Evolutionary conservation across 257 asterid species (phyloP).

Genomic region (Capsicum pubescens): DNA sequence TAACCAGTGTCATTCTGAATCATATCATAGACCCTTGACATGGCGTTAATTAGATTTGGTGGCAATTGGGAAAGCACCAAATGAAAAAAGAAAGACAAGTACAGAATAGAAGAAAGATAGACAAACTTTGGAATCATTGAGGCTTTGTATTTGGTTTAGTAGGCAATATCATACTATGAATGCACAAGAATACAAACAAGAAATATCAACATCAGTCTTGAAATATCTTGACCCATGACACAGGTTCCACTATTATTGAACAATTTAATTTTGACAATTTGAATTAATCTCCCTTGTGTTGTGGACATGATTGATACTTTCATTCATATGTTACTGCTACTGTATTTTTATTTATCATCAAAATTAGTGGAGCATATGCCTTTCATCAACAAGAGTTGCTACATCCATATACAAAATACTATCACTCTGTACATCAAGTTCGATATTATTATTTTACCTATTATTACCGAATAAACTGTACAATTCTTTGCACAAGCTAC

Average conservation of each 20-base stretch:
- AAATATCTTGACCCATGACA: too few species aligned
- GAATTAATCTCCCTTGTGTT: not conserved
- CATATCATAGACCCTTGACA: slow-evolving; percentile 47
- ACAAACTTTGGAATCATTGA: not conserved
- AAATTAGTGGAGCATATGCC: not conserved
- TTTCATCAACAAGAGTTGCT: not conserved
- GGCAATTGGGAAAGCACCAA: slow-evolving; percentile 50
- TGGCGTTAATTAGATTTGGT: slow-evolving; percentile 46
- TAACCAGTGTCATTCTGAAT: slow-evolving; percentile 35
- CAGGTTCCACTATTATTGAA: too few species aligned
- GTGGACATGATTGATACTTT: not conserved
- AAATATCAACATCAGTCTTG: not conserved
- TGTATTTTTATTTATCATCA: too few species aligned
- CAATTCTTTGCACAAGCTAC: not conserved
- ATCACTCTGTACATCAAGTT: too few species aligned
- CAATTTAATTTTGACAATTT: too few species aligned
- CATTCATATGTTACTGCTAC: not conserved
- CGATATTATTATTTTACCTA: too few species aligned
- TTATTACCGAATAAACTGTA: too few species aligned
- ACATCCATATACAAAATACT: too few species aligned
- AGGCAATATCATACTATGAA: not conserved
- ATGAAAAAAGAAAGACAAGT: slow-evolving; percentile 29
- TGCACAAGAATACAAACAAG: not conserved
- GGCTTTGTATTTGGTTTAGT: not conserved
- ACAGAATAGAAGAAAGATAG: not conserved